A percentile compares a stretch with the other conserved stretches of the same genome.
phyloP scores from a whole-genome alignment of 352 stramenopile genomes.

The Globisporangium recalcitrans region DNA sequence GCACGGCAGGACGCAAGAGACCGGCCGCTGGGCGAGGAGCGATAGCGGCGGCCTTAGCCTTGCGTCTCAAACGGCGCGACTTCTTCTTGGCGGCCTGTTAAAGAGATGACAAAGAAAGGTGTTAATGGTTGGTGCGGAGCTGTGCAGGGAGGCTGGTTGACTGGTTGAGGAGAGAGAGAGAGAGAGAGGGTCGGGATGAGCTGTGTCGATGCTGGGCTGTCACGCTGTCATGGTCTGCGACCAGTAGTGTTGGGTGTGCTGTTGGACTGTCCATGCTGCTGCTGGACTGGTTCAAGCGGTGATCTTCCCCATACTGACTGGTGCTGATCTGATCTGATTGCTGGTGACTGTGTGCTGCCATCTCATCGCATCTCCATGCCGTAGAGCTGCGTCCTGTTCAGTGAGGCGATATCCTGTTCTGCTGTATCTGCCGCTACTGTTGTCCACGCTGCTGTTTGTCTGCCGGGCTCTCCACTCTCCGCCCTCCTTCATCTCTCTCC shows the following conservation, averaged over 20 bases:
- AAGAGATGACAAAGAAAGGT: slow-evolving; percentile 30
- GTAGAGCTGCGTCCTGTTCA: not conserved
- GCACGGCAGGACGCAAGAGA: slow-evolving; percentile 95
- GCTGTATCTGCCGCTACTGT: not conserved
- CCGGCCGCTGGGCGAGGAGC: slow-evolving; percentile 95
- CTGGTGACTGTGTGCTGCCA: not conserved
- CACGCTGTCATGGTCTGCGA: not conserved
- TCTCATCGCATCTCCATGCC: not conserved
- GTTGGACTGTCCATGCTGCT: not conserved
- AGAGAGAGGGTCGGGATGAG: not conserved
- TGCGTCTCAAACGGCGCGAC: slow-evolving; percentile 91
- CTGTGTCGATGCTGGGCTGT: not conserved
- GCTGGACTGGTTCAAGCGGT: not conserved
- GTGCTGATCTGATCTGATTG: not conserved
- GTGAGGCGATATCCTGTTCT: not conserved
- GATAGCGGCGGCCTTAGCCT: slow-evolving; percentile 96
- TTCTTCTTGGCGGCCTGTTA: slow-evolving; percentile 98
- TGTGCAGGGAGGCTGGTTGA: not conserved
- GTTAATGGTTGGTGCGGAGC: slow-evolving; percentile 1
- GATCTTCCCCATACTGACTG: not conserved
- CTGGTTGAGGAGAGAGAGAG: not conserved
- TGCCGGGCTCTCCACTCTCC: not conserved
- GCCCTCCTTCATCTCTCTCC: no score
- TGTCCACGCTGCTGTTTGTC: not conserved
- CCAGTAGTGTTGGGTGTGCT: not conserved